phyloP scores from a whole-genome alignment of 805 yeast species.

The Saccharomycopsis malanga region DNA sequence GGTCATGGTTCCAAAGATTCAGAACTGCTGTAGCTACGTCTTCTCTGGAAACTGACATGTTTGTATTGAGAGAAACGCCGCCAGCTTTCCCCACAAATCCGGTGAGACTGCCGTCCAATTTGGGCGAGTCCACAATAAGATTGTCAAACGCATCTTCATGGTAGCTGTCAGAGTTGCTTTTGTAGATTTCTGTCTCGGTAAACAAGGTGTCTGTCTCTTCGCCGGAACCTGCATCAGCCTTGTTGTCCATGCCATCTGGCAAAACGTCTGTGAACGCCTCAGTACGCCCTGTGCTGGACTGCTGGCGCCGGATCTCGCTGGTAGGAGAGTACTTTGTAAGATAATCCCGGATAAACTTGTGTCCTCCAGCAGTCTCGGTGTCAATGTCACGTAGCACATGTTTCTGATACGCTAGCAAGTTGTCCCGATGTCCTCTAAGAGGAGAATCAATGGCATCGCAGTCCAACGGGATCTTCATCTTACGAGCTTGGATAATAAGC shows the following conservation, averaged over 20 bases:
- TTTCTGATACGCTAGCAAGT: constrained; percentile 44
- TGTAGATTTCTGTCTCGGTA: constrained; percentile 16
- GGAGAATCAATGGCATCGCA: constrained; percentile 51
- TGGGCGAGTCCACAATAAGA: not conserved
- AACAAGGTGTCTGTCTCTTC: constrained; percentile 19
- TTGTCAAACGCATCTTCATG: not conserved
- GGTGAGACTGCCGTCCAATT: constrained; percentile 5
- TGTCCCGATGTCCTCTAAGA: constrained; percentile 41
- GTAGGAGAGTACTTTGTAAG: constrained; percentile 54
- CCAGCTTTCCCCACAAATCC: constrained; percentile 6
- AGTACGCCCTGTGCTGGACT: constrained; percentile 49
- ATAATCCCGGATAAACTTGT: constrained; percentile 54
- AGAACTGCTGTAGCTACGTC: constrained; percentile 66
- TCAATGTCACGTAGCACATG: constrained; percentile 49
- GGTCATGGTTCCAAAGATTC: constrained; percentile 62
- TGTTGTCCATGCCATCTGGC: constrained; percentile 26
- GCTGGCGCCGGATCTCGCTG: constrained; percentile 43
- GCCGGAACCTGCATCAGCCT: too few species aligned
- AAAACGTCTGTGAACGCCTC: too few species aligned
- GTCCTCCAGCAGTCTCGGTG: constrained; percentile 60
- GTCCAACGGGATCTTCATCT: constrained; percentile 53
- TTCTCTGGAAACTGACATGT: constrained; percentile 29
- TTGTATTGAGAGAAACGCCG: not conserved
- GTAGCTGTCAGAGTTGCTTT: not conserved
- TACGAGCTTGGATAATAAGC: constrained; percentile 68